phyloP scores from a whole-genome alignment of 306 rosid genomes.

The Acmispon strigosus region DNA sequence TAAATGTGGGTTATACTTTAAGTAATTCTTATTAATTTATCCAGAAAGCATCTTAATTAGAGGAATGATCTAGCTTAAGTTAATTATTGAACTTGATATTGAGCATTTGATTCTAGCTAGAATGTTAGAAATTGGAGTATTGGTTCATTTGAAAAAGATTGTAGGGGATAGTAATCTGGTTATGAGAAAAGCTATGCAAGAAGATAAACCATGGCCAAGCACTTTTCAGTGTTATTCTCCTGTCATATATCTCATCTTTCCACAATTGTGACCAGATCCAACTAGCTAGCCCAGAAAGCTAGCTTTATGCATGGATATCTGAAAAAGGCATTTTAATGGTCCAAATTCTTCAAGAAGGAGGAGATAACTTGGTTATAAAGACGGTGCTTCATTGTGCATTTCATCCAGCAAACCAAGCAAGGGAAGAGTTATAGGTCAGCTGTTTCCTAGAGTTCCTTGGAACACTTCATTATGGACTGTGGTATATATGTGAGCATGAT shows the following conservation, averaged over 20 bases:
- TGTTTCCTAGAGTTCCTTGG: background rate
- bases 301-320: background rate
- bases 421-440: background rate
- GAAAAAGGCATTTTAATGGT: conserved; percentile 3
- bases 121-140: background rate
- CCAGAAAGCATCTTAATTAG: background rate
- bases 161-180: background rate
- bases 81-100: no score
- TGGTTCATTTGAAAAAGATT: conserved; percentile 2
- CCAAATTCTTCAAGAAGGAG: background rate
- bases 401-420: background rate
- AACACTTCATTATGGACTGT: background rate
- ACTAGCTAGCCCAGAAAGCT: background rate
- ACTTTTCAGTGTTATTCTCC: conserved; percentile 11
- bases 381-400: background rate
- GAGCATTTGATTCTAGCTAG: background rate
- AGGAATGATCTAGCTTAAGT: background rate
- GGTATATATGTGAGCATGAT: no score
- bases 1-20: background rate
- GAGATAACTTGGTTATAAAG: background rate
- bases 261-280: conserved; percentile 27
- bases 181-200: background rate
- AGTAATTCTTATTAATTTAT: no score
- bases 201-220: background rate
- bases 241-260: conserved; percentile 1